Evolutionary conservation across 1,284 basidiomycete genomes (phyloP), one percentile per base, ranked within the genome.

Genomic region (Irpex lacteus): DNA sequence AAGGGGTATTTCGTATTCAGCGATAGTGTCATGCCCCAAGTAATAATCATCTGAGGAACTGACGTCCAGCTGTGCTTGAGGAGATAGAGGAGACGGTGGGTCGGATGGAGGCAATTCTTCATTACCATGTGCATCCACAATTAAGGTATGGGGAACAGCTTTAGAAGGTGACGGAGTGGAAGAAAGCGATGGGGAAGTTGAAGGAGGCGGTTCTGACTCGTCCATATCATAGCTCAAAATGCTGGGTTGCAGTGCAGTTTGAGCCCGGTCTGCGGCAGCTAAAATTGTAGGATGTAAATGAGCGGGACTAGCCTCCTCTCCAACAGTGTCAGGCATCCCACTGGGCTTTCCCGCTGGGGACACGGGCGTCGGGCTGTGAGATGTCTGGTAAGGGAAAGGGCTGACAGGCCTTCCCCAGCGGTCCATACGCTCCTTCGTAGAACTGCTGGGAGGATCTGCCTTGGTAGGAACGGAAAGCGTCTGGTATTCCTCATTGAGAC

Each of bases 391-490:
- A 19, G 72, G 72, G 67, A 69, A 89, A 0, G 90, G 89, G 63
- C 88, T 90, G 50, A 86, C 81, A 1, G 88, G 89, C 9, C 85
- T 79, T 0, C 90, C 89, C 90, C 89, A 91, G 26, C 78, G 74
- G 44, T 85, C 82, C 73, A 81, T 81, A 49, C 82, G 77, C 13
- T 72, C 76, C 49, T 75, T 76, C 9, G 85, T 86, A 13, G 75
- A 76, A 67, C 84, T 87, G 63, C 82, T 86, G 1, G 88, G 86
- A 0, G 89, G 88, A 67, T 89, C 89, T n/a, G 73, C 74, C 75
- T 90, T 91, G 13, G 85, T 89, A 13, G 81, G 84, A 4, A 88
- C 80, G 7, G 71, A 76, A 64, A 86, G 69, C 60, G 81, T 78
- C 70, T 75, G 82, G 76, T 83, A 91, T 52, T 77, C 79, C 3